A percentile compares a stretch with the other conserved stretches of the same genome.
These are phyloP conservation scores for Tephrocybe sp. DNA, from an alignment of 768 basidiomycete species.

Conservation along the genomic window DNA sequence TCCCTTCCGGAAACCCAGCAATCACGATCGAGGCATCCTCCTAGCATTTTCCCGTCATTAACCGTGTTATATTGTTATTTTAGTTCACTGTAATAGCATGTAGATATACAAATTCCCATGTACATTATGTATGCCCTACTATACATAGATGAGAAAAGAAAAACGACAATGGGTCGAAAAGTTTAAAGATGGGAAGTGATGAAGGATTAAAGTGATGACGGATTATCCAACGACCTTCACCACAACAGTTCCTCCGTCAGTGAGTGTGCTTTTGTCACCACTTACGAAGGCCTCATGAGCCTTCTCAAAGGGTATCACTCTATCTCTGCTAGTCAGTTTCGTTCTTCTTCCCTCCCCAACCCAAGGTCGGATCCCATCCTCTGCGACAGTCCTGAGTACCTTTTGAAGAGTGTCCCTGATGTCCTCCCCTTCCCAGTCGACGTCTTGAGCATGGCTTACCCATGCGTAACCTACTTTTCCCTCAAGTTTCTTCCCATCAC, in stretches of 20 bases:
- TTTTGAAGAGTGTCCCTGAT: slow-evolving; percentile 50
- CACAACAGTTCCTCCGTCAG: slow-evolving; percentile 44
- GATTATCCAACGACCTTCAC: slow-evolving; percentile 40
- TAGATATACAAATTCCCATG: slow-evolving; percentile 6
- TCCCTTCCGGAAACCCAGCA: slow-evolving; percentile 39
- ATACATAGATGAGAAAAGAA: neutral
- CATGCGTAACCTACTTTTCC: slow-evolving; percentile 73
- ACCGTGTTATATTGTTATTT: no score
- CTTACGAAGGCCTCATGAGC: slow-evolving; percentile 51
- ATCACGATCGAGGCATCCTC: slow-evolving; percentile 42
- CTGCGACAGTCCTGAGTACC: slow-evolving; percentile 33
- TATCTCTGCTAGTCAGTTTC: slow-evolving; percentile 7
- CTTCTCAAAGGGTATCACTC: slow-evolving; percentile 54
- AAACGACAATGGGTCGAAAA: neutral
- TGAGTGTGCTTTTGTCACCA: slow-evolving; percentile 29
- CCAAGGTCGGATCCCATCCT: slow-evolving; percentile 18
- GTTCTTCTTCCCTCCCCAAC: slow-evolving; percentile 12
- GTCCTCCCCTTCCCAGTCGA: slow-evolving; percentile 82
- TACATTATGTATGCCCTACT: neutral
- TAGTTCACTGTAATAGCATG: neutral
- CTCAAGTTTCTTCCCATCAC: slow-evolving; percentile 25
- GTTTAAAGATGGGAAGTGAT: neutral
- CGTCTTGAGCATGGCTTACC: slow-evolving; percentile 78
- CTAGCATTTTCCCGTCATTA: slow-evolving; percentile 20
- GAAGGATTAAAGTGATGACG: neutral